Base-by-base conservation (phyloP, 164 flowering plant genomes). In the Echeveria elegans region DNA sequence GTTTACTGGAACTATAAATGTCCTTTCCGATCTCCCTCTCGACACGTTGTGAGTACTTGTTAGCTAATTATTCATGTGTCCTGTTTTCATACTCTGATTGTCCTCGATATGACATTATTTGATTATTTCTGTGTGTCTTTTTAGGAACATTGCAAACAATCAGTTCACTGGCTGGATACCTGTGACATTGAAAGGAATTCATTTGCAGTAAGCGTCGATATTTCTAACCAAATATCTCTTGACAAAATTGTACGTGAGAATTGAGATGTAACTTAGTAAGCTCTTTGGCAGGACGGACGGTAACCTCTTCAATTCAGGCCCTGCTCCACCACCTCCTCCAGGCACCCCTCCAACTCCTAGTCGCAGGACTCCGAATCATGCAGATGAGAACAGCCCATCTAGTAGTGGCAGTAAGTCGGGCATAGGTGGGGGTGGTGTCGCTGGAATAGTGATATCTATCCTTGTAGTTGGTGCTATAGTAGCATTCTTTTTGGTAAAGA, bases 1-100 rank as follows among this genome's bases (percentile, higher is more conserved):
- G 73, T 83, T 90, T 62, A 82, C 92, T 0, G 98, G 98, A 63
- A 67, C 86, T 40, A 81, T 93, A 66, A 74, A 90, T 76, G 92
- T 85, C 77, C 92, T 93, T 75, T 86, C 88, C 15, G 77, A 71
- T 81, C 90, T 93, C 68, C 89, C 97, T 45, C 91, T 90, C 67
- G 65, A 86, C 8, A 52, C 58, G 21, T 52, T 52, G 58, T 52
- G 29, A 23, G 58, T 52, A 4, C 6, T 48, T 24, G 23, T 9
- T 19, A n/a, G 23, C 53, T 48, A 48, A 48, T n/a, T 19, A 6
- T 19, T 0, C n/a, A 6, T 19, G 19, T 45, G 53, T n/a, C 11
- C 53, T 19, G 23, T n/a, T 48, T 48, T 52, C 29, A 21, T 23
- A 10, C 28, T 52, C 56, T 7, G n/a, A 48, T 6, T 48, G 41